Conservation (phyloP, 164 flowering plant genomes). For the Magnolia kwangsiensis region DNA sequence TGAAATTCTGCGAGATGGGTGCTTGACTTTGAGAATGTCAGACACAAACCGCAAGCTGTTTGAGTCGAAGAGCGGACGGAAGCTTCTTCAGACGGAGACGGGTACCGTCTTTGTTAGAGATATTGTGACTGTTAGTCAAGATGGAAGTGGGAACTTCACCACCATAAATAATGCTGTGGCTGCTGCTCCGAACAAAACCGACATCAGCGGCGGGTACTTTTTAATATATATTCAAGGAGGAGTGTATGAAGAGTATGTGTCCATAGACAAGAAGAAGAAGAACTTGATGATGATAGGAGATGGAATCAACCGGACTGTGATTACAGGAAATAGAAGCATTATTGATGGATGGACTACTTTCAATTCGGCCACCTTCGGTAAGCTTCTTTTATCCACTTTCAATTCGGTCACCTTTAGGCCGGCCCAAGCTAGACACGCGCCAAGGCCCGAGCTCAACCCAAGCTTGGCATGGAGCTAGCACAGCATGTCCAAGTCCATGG, state of each 20-base stretch:
- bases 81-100: background rate
- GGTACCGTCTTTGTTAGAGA: conserved; percentile 11
- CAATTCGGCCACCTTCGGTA: conserved; percentile 33
- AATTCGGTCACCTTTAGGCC: no score
- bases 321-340: conserved; percentile 26
- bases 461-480: no score
- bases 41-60: background rate
- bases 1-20: conserved; percentile 3
- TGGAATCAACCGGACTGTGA: conserved; percentile 30
- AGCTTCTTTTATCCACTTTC: background rate
- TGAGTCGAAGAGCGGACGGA: conserved; percentile 14
- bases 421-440: no score
- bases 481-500: no score
- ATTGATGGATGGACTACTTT: conserved; percentile 36
- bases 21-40: conserved; percentile 20
- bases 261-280: conserved; percentile 32
- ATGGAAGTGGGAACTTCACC: conserved; percentile 20
- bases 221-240: conserved; percentile 41
- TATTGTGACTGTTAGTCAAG: conserved; percentile 18
- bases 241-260: conserved; percentile 48
- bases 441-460: no score
- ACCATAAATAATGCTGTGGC: conserved; percentile 23
- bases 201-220: conserved; percentile 24
- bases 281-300: conserved; percentile 54
- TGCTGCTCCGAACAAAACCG: conserved; percentile 36